Evolutionary conservation across 352 stramenopile species (phyloP).

Genomic region (Globisporangium emineosum): DNA sequence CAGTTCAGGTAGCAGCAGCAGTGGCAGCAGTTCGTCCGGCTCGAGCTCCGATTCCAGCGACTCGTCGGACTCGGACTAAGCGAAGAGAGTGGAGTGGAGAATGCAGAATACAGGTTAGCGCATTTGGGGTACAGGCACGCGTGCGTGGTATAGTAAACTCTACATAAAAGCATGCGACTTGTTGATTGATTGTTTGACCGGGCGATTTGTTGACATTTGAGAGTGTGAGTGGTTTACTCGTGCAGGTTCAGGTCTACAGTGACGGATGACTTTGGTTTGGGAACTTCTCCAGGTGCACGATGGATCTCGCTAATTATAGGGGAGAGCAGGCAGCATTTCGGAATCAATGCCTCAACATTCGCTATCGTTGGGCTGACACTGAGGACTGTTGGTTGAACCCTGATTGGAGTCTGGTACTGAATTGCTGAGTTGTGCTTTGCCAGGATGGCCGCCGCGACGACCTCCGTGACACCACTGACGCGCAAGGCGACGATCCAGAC

Average conservation of each 20-base stretch:
- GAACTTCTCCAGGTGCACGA: background rate
- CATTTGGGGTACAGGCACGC: background rate
- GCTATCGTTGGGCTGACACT: too few relatives aligned
- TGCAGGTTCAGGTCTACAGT: background rate
- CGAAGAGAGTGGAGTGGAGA: background rate
- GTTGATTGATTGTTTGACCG: background rate
- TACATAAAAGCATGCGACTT: constrained; percentile 10
- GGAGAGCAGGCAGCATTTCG: background rate
- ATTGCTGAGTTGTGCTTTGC: background rate
- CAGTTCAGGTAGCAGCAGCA: constrained; percentile 26
- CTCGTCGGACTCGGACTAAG: constrained; percentile 38
- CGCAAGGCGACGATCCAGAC: constrained; percentile 19
- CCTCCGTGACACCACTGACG: constrained; percentile 7
- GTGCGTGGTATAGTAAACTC: background rate
- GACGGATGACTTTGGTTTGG: too few relatives aligned
- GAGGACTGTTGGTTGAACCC: too few relatives aligned
- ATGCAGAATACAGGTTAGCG: background rate
- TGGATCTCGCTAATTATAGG: constrained; percentile 3
- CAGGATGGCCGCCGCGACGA: background rate
- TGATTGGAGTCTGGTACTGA: background rate
- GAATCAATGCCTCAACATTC: background rate
- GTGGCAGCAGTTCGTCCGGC: constrained; percentile 31
- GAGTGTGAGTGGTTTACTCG: background rate
- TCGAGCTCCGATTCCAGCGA: constrained; percentile 29
- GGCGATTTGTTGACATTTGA: background rate